These are phyloP conservation scores for Salix exigua DNA, from an alignment of 345 rosid species.

Conservation along the genomic window DNA sequence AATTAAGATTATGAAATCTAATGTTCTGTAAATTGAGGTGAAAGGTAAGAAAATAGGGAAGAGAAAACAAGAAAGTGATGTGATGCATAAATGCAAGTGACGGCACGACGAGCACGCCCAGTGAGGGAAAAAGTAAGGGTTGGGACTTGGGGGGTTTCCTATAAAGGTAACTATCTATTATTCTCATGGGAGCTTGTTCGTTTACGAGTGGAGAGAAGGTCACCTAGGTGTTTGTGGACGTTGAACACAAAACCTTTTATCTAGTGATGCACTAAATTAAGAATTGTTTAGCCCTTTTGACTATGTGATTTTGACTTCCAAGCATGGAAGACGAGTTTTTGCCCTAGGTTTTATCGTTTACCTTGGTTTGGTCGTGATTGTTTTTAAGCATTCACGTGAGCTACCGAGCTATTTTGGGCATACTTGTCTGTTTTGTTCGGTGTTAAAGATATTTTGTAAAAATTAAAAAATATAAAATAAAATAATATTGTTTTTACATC, in stretches of 20 bases:
- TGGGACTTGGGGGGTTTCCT: not conserved
- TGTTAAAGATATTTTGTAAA: too few relatives aligned
- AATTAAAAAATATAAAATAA: too few relatives aligned
- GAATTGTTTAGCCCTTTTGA: not conserved
- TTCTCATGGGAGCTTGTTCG: not conserved
- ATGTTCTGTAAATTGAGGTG: not conserved
- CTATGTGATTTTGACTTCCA: conserved; percentile 5
- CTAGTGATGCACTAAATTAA: not conserved
- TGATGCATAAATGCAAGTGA: not conserved
- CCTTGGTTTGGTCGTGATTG: not conserved
- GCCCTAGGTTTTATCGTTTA: conserved; percentile 5
- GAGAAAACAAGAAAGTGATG: not conserved
- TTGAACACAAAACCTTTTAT: not conserved
- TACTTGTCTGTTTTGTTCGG: too few relatives aligned
- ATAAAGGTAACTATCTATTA: not conserved
- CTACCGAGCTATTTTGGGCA: not conserved
- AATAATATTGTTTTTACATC: too few relatives aligned
- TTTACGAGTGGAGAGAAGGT: not conserved
- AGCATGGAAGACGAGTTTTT: conserved; percentile 3
- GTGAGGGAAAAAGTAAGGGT: not conserved
- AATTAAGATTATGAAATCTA: not conserved
- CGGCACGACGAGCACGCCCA: not conserved
- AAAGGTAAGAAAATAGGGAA: not conserved
- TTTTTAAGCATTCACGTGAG: conserved; percentile 6
- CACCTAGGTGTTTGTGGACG: not conserved